Evolutionary conservation across 495 filamentous ascomycete genomes (phyloP).

Genomic region (Talaromyces ruber): DNA sequence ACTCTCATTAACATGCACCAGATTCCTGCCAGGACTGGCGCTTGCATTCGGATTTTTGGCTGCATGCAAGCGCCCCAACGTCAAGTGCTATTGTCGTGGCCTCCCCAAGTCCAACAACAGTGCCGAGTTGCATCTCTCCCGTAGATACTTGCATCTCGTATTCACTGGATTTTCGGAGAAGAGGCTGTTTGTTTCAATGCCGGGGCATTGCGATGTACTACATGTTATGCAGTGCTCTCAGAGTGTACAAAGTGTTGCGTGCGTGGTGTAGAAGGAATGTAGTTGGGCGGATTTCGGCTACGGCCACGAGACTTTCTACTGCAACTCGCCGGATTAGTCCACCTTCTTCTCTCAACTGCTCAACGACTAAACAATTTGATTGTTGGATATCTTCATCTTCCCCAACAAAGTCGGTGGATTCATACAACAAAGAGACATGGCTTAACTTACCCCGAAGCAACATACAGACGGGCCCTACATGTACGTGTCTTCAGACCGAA

Average conservation of each 20-base stretch:
- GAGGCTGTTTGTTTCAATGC: not conserved
- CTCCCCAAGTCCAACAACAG: not conserved
- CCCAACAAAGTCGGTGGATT: not conserved
- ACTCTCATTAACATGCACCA: not conserved
- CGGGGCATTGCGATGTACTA: not conserved
- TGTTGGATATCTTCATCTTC: constrained; percentile 1
- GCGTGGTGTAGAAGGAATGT: not conserved
- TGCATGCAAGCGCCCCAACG: constrained; percentile 1
- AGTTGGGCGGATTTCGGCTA: not conserved
- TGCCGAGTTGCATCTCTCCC: not conserved
- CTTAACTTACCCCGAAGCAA: not conserved
- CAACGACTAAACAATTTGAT: not conserved
- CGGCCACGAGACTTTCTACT: not conserved
- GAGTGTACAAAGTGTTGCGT: not conserved
- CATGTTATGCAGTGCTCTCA: not conserved
- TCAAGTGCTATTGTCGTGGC: constrained; percentile 2
- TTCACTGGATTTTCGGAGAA: not conserved
- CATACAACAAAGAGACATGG: not conserved
- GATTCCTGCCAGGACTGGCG: not conserved
- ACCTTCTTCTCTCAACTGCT: not conserved
- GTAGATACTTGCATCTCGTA: not conserved
- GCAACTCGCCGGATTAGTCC: constrained; percentile 3
- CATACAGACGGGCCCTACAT: not conserved
- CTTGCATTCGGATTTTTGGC: not conserved
- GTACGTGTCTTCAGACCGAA: not conserved